Evolutionary conservation across 2,329 filamentous ascomycete genomes (phyloP), one percentile per base, ranked within the genome.

Genomic region (Xylaria sp.): DNA sequence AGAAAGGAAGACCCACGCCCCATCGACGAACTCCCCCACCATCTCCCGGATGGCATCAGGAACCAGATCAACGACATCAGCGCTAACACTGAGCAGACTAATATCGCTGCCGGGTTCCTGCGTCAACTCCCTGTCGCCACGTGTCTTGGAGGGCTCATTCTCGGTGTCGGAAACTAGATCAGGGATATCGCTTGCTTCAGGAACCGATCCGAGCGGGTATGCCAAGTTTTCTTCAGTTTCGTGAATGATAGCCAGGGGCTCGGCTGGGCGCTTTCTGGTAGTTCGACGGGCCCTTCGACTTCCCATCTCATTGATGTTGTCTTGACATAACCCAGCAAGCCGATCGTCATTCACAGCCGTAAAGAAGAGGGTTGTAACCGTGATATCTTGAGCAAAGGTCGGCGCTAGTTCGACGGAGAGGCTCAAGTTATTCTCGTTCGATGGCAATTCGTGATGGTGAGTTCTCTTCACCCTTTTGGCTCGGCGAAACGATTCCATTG

Each of bases 1-100:
- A 64, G 67, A 63, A 64, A 70, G 62, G 57, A 68, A 61, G 2
- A 69, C 55, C 67, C 68, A 70, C 16, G 16, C 16, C 59, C 57
- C 67, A 49, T 65, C 64, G 47, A 58, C 61, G 60, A 58, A 37
- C 58, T 52, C 52, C 4, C 23, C 23, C 23, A 60, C 50, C 16
- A 42, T 52, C 42, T 58, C 52, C 30, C 37, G 60, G 13, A 19
- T 59, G 11, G 2, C 55, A 52, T 62, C 63, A 18, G 42, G 44
- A 49, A 55, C 59, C 8, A 48, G 34, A 4, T 18, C 60, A 44
- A 50, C 48, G 19, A 18, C 48, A 49, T 57, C 39, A 23, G 10
- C 18, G 9, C 30, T 23, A 4, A 18, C 18, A 13, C 19, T 23
- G 7, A 18, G 46, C 18, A 8, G 48, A 23, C 23, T 56, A 34